A percentile compares a stretch with the other conserved stretches of the same genome.
These are phyloP conservation scores for Cryptosporidium baileyi DNA, from an alignment of 169 alveolate genomes.

Conservation along the genomic window DNA sequence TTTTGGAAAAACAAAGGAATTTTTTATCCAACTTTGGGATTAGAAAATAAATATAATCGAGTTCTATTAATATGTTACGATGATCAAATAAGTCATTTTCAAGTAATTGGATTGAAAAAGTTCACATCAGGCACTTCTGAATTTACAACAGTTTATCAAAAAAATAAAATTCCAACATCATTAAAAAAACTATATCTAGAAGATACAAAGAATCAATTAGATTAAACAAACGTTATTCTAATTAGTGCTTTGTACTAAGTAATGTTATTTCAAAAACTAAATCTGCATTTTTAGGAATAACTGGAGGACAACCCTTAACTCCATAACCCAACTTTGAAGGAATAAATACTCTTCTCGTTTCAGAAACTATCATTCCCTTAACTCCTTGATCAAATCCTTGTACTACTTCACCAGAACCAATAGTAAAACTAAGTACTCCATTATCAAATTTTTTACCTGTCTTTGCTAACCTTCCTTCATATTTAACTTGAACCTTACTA, in stretches of 20 bases:
- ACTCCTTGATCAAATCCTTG: slow-evolving; percentile 76
- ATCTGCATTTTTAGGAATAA: slow-evolving; percentile 74
- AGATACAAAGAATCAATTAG: slow-evolving; percentile 30
- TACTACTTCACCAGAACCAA: slow-evolving; percentile 73
- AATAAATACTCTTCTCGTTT: slow-evolving; percentile 69
- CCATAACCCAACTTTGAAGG: slow-evolving; percentile 76
- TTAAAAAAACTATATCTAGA: background rate
- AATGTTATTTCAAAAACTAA: slow-evolving; percentile 74
- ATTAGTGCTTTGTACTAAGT: slow-evolving; percentile 27
- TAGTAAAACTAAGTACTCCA: slow-evolving; percentile 43
- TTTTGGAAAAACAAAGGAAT: slow-evolving; percentile 63
- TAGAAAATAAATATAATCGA: background rate
- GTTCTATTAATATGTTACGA: slow-evolving; percentile 35
- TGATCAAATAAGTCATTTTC: slow-evolving; percentile 31
- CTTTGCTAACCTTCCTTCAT: slow-evolving; percentile 63
- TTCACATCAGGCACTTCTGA: slow-evolving; percentile 7
- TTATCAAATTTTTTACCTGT: slow-evolving; percentile 69
- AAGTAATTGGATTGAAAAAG: slow-evolving; percentile 48
- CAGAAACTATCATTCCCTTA: slow-evolving; percentile 75
- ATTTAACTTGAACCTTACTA: slow-evolving; percentile 62
- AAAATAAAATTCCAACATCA: slow-evolving; percentile 12
- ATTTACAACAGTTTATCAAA: background rate
- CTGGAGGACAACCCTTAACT: slow-evolving; percentile 72
- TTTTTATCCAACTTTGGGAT: slow-evolving; percentile 45
- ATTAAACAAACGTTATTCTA: background rate